Conservation (phyloP, 2,329 filamentous ascomycete species). For the Fusarium floridanum region DNA sequence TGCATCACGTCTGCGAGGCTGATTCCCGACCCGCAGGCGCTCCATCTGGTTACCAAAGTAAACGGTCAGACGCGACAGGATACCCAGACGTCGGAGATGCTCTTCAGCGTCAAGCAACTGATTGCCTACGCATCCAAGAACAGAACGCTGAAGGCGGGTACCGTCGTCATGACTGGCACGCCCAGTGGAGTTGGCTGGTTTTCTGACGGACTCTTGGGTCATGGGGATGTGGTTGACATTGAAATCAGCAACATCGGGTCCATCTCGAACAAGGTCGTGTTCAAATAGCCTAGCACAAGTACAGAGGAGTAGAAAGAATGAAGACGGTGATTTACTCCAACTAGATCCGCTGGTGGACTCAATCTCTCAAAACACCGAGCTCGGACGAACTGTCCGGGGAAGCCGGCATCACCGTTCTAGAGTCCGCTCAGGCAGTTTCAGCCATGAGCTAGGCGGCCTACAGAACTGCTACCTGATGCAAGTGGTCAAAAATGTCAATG, state of each 20-base stretch:
- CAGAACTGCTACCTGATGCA: too few relatives aligned
- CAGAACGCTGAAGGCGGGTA: neutral
- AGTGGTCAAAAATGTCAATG: too few relatives aligned
- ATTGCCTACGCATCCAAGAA: neutral
- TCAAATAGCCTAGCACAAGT: neutral
- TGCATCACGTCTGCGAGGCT: neutral
- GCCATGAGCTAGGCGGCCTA: too few relatives aligned
- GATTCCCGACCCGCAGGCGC: neutral
- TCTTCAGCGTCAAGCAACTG: neutral
- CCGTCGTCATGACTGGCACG: neutral
- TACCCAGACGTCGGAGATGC: neutral
- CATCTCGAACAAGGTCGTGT: neutral
- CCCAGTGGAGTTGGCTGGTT: constrained; percentile 5
- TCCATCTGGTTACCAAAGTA: neutral
- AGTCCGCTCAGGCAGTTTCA: too few relatives aligned
- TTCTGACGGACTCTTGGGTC: neutral
- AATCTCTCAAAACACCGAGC: too few relatives aligned
- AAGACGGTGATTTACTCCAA: too few relatives aligned
- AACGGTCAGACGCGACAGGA: constrained; percentile 2
- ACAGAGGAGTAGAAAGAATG: too few relatives aligned
- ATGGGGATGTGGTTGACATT: neutral
- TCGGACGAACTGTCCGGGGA: too few relatives aligned
- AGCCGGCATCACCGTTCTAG: too few relatives aligned
- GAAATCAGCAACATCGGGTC: neutral
- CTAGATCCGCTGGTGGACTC: too few relatives aligned